Percentiles rank a stretch among this genome's conserved stretches.
Conservation (phyloP, 176 grass and related monocot species). For the Rhynchospora breviuscula region DNA sequence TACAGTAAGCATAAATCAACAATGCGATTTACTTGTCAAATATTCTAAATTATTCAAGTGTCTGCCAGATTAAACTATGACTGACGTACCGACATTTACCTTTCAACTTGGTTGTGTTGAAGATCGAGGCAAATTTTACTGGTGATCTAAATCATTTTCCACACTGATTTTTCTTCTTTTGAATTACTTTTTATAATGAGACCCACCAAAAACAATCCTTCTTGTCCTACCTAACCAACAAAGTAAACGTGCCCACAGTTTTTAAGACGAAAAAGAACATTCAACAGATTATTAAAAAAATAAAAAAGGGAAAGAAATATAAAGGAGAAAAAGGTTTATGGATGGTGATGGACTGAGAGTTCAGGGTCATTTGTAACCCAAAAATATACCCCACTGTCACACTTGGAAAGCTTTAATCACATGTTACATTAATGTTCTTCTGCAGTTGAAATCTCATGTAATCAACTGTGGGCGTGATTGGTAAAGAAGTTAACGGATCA, state of each 20-base stretch:
- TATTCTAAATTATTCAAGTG: background rate
- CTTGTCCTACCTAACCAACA: background rate
- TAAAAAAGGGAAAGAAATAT: background rate
- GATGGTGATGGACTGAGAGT: background rate
- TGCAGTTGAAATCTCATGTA: background rate
- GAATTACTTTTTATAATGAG: background rate
- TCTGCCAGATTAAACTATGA: background rate
- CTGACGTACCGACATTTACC: background rate
- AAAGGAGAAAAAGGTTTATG: background rate
- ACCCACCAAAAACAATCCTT: background rate
- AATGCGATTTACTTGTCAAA: background rate
- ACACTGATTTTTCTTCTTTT: background rate
- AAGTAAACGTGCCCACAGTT: background rate
- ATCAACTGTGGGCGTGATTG: background rate
- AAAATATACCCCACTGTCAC: background rate
- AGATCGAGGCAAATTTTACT: background rate
- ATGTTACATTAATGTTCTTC: background rate
- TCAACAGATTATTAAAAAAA: background rate
- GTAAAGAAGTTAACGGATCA: too few relatives aligned
- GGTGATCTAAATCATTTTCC: background rate
- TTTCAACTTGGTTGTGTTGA: background rate
- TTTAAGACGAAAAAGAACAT: slow-evolving; percentile 6
- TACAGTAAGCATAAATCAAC: too few relatives aligned
- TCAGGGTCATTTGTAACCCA: background rate
- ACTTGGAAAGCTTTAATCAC: background rate